These are phyloP conservation scores for Oryza nivara DNA, from an alignment of 176 grass and related monocot species.

Conservation along the genomic window DNA sequence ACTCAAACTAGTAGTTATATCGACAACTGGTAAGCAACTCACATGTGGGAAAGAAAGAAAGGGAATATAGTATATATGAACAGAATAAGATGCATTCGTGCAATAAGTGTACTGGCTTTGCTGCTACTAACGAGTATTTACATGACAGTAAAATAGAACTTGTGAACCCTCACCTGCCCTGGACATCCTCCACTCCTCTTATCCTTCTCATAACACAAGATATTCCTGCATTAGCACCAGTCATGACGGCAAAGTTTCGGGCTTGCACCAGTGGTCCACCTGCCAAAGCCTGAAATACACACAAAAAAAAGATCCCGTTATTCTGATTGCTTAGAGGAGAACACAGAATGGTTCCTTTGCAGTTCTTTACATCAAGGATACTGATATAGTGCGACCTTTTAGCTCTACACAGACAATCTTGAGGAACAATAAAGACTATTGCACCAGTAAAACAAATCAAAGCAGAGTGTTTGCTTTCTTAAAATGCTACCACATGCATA, in stretches of 20 bases:
- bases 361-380: neutral
- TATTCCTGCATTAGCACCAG: conserved; percentile 92
- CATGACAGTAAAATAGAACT: conserved; percentile 7
- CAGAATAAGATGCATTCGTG: conserved; percentile 9
- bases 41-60: neutral
- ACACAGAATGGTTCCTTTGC: neutral
- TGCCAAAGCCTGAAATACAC: conserved; percentile 72
- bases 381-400: neutral
- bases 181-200: conserved; percentile 92
- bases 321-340: neutral
- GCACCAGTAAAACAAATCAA: neutral
- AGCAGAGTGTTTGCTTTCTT: conserved; percentile 31
- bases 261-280: conserved; percentile 92
- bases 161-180: conserved; percentile 65
- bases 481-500: conserved; percentile 36
- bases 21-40: neutral
- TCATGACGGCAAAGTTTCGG: conserved; percentile 99
- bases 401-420: neutral
- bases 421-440: conserved; percentile 16
- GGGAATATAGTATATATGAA: neutral
- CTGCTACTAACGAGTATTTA: conserved; percentile 12
- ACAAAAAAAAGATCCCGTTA: conserved; percentile 1
- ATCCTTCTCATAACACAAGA: conserved; percentile 94
- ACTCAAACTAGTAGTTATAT: neutral
- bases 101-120: neutral